phyloP scores from a whole-genome alignment of 2,329 filamentous ascomycete genomes.

The Aspergillus japonicus region DNA sequence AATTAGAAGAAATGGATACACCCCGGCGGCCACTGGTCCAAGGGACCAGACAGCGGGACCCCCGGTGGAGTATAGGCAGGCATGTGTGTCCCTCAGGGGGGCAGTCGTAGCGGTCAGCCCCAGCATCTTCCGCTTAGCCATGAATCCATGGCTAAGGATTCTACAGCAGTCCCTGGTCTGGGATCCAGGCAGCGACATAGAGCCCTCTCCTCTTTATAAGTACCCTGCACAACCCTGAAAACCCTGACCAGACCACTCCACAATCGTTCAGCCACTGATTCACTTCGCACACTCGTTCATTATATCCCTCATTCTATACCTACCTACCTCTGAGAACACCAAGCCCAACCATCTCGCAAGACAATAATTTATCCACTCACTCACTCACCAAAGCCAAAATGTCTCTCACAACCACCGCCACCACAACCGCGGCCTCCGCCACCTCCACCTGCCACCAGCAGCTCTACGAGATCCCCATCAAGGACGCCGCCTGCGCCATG shows the following conservation, averaged over 20 bases:
- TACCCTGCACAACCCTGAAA: background rate
- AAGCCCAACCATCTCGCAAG: background rate
- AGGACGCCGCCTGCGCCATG: conserved; percentile 27
- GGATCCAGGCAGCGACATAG: background rate
- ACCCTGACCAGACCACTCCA: background rate
- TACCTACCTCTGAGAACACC: too few relatives aligned
- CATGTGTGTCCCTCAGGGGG: background rate
- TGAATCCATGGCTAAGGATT: background rate
- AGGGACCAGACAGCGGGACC: background rate
- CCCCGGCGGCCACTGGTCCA: background rate
- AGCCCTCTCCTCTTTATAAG: background rate
- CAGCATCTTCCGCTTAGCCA: background rate
- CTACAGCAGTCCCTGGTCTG: background rate
- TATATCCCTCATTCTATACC: background rate
- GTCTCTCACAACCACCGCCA: conserved; percentile 14
- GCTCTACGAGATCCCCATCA: conserved; percentile 24
- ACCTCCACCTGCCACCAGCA: conserved; percentile 22
- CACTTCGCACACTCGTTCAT: background rate
- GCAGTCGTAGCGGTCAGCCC: background rate
- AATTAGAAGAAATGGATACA: background rate
- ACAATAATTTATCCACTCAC: background rate
- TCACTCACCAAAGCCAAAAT: background rate
- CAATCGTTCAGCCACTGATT: background rate
- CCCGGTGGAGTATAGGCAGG: background rate
- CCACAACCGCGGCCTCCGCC: conserved; percentile 16